Base-by-base conservation (phyloP, 305 asterid genomes). In the Andrographis paniculata region DNA sequence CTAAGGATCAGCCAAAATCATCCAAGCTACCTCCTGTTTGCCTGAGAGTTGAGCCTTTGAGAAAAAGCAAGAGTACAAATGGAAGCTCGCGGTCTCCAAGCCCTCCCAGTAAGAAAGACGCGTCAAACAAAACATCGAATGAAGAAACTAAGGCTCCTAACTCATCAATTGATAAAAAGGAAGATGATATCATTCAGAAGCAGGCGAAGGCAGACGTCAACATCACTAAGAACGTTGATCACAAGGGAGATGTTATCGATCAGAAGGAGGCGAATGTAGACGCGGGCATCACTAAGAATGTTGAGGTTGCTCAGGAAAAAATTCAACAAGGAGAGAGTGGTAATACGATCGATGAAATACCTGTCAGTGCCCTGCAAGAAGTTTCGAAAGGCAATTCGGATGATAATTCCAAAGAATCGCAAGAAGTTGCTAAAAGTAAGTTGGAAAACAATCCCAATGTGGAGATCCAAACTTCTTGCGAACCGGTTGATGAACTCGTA, bases 11-110 rank as follows among this genome's bases (percentile, higher is more conserved):
- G 0, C 40, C 52, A 6, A 75, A 75, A 63, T 52, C 92, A 36
- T 51, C 86, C 20, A 79, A 77, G 63, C 58, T 86, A 20, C 93
- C 89, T 50, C 93, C 93, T 42, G 79, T 87, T 27, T 87, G 96
- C 66, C 65, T 87, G 30, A 74, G 94, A 59, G 87, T 87, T 55
- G 96, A 82, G 63, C 89, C 93, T 4, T 39, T 80, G 66, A 84
- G 79, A 4, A 70, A 69, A 71, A 87, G 53, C 22, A 87, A 67
- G 45, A 48, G 21, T 12, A 45, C 44, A 14, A 67, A 55, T 21
- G 74, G 74, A 45, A 66, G 58, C 49, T 78, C 86, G 16, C 64
- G 73, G 50, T 77, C 81, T 38, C 79, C 65, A 6, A 71, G 70
- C 60, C 81, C 77, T 47, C 70, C 72, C 16, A 64, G 66, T 16